These are phyloP conservation scores for Wickerhamomyces sp. DNA, from an alignment of 1,139 yeast species.

Conservation along the genomic window DNA sequence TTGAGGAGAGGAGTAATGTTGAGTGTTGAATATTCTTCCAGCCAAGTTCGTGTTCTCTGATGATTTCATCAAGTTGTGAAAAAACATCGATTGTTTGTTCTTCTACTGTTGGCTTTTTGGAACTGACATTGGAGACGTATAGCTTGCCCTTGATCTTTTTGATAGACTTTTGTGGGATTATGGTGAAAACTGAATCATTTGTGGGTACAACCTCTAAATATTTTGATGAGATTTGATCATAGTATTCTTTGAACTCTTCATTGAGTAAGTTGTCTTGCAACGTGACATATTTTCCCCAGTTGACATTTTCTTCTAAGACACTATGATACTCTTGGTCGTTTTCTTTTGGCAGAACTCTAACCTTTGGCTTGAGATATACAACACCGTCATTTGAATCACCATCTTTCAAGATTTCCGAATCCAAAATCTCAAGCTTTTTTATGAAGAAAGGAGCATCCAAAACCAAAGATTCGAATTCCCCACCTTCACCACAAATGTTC, in stretches of 20 bases:
- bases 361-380: slow-evolving; percentile 48
- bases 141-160: slow-evolving; percentile 29
- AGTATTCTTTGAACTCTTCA: slow-evolving; percentile 40
- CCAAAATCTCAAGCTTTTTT: slow-evolving; percentile 44
- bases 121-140: slow-evolving; percentile 48
- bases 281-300: slow-evolving; percentile 28
- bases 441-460: slow-evolving; percentile 82
- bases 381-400: slow-evolving; percentile 56
- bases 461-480: slow-evolving; percentile 92
- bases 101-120: slow-evolving; percentile 28
- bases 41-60: slow-evolving; percentile 26
- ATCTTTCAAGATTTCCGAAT: slow-evolving; percentile 32
- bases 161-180: slow-evolving; percentile 10
- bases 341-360: slow-evolving; percentile 30
- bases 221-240: slow-evolving; percentile 9
- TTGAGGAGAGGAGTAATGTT: slow-evolving; percentile 55
- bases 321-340: slow-evolving; percentile 20
- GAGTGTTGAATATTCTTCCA: slow-evolving; percentile 49
- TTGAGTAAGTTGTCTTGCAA: slow-evolving; percentile 30
- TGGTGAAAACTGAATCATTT: background rate
- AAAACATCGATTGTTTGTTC: slow-evolving; percentile 48
- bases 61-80: slow-evolving; percentile 30
- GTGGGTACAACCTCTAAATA: background rate
- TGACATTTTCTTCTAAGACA: slow-evolving; percentile 14
- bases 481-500: slow-evolving; percentile 97